Conservation (phyloP, 345 rosid genomes). For the Syzygium jambos region DNA sequence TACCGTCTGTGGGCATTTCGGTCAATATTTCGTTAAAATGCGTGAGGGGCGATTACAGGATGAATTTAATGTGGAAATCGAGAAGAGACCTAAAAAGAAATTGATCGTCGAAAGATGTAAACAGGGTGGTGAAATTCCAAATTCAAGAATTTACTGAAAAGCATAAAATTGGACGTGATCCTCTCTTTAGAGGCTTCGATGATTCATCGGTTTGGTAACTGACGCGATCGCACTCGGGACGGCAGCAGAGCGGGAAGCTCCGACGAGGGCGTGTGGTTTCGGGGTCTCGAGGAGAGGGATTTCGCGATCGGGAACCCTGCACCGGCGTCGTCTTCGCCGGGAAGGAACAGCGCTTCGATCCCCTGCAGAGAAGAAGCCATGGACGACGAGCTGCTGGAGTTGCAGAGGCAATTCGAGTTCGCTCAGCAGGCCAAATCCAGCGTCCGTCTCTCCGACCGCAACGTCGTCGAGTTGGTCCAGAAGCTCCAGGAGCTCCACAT, state of each 20-base stretch:
- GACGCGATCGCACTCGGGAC: not conserved
- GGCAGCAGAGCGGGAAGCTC: not conserved
- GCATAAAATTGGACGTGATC: not conserved
- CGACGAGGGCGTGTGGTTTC: not conserved
- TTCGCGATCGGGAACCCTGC: not conserved
- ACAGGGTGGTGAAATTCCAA: not conserved
- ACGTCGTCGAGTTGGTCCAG: conserved; percentile 93
- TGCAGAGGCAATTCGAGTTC: conserved; percentile 86
- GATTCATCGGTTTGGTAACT: not conserved
- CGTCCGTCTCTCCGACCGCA: conserved; percentile 79
- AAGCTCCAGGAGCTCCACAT: conserved; percentile 90
- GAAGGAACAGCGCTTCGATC: not conserved
- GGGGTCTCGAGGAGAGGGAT: not conserved
- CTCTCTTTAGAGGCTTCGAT: not conserved
- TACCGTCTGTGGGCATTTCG: not conserved
- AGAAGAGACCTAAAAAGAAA: not conserved
- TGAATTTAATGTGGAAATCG: not conserved
- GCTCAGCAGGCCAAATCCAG: conserved; percentile 94
- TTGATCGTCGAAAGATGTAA: not conserved
- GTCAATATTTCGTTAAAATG: not conserved
- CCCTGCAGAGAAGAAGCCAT: conserved; percentile 10
- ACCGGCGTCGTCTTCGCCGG: not conserved
- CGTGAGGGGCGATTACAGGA: not conserved
- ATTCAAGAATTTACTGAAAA: not conserved
- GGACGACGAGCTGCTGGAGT: conserved; percentile 85